Conservation (phyloP, 768 basidiomycete genomes). For the Auricularia sp. region DNA sequence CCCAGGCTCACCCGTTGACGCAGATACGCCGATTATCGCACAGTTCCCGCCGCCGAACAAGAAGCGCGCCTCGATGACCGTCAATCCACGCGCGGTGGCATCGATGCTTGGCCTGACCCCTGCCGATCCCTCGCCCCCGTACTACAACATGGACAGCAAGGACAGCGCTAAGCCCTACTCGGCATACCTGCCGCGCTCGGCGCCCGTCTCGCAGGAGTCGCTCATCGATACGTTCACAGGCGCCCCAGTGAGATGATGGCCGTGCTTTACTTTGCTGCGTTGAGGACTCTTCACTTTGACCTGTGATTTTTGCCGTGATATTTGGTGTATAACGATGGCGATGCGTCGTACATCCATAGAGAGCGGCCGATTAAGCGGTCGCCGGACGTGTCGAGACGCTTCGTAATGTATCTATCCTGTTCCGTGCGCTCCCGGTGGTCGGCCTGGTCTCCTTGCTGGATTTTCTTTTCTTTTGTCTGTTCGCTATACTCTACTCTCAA, state of each 20-base stretch:
- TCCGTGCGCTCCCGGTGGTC: no score
- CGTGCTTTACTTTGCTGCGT: not conserved
- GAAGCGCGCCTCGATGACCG: not conserved
- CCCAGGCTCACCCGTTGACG: not conserved
- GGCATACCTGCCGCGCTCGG: not conserved
- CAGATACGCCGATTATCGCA: not conserved
- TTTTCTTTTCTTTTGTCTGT: no score
- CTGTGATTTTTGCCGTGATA: no score
- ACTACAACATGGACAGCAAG: not conserved
- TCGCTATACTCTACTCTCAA: no score
- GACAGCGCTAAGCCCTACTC: not conserved
- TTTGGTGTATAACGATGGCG: no score
- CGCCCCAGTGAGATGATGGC: not conserved
- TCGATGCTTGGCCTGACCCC: not conserved
- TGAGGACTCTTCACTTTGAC: no score
- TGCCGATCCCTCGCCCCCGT: not conserved
- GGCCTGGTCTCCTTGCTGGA: no score
- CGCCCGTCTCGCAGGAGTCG: not conserved
- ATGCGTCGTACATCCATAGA: no score
- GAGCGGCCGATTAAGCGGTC: no score
- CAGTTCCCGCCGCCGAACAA: not conserved
- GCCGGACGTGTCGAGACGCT: no score
- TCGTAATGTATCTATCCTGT: no score
- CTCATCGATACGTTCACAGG: not conserved
- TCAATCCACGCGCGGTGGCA: not conserved